Base-by-base conservation (phyloP, 2,329 filamentous ascomycete genomes). In the Bipolaris bicolor region DNA sequence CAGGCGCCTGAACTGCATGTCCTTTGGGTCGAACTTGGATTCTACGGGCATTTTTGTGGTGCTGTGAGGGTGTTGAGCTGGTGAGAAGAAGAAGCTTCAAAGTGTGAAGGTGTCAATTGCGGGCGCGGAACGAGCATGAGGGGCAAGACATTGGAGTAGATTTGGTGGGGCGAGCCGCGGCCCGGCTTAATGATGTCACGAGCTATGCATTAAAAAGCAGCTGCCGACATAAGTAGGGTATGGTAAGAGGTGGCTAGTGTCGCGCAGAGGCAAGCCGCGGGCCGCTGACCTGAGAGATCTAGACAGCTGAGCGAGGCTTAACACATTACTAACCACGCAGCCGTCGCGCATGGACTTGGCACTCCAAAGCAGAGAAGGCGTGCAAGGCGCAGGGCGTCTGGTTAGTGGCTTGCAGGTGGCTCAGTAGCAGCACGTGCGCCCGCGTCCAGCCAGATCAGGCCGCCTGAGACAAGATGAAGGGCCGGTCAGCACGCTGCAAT, bases 21-120 rank as follows among this genome's bases (percentile, higher is more conserved):
- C 49, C 39, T 82, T 81, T 56, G 81, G 80, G 56, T 82, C 77
- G 65, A 78, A 83, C 65, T 78, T 80, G 62, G 77, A 78, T 66
- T 80, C 78, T 56, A 81, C 76, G 60, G 70, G 62, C 72, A 75
- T 75, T 31, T 52, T 68, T 66, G 51, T 10, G 55, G 31, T 20
- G 7, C n/a, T 45, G 45, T 36, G 16, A 39, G n/a, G 34, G 33
- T 34, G 33, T 49, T 4, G 26, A 15, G 15, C 0, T 18, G 36
- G 29, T 43, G n/a, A 52, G 20, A 16, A 40, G 39, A 37, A 33
- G n/a, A 7, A 15, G 10, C 36, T 43, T 16, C 24, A 26, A 33
- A 39, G 49, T 15, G 29, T 7, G 33, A 15, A 16, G 26, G 18
- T 10, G 24, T 52, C 36, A 47, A 43, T 49, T 18, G 52, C 20